Base-by-base conservation (phyloP, 1,284 basidiomycete genomes). In the Xanthoconium separans region DNA sequence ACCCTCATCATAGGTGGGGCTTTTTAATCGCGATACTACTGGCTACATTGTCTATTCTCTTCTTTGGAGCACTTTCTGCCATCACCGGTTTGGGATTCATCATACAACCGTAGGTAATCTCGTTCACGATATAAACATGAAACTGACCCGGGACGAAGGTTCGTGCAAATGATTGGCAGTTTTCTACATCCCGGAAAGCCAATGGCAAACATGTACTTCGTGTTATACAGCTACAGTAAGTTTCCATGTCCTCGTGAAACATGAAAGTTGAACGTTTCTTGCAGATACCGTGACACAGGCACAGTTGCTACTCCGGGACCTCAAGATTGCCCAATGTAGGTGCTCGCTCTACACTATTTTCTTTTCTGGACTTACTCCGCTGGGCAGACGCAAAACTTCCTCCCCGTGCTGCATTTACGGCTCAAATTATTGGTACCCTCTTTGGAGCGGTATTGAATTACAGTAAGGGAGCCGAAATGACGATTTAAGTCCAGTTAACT, bases 121-220 rank as follows among this genome's bases (percentile, higher is more conserved):
- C 44, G 74, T 80, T 56, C 78, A 77, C 57, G 73, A 74, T 16
- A 24, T 7, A 7, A 5, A 9, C 18, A 47, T 9, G 18, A 33
- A 6, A 33, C 49, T 63, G 11, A 63, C 27, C 6, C 7, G 4
- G 4, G n/a, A 2, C 6, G 4, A 51, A 69, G 58, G 27, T 61
- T 80, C 76, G 77, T 83, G 20, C 80, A 83, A 69, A 80, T 85
- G 70, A 73, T 85, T 37, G 81, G 79, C 8, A 79, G 82, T 1
- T 84, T 81, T 66, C 67, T 85, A n/a, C 81, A 82, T 62, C 81
- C 80, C 0, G 81, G 83, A 39, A 76, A 80, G 60, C 81, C 83
- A 56, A 77, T 77, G 36, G 77, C 76, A 51, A 83, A 80, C 60
- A 82, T 83, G 63, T 79, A 81, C 49, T 81, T 80, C 56, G 80